Evolutionary conservation across 164 flowering plant genomes (phyloP), one percentile per base, ranked within the genome.

Genomic region (Tetrastigma voinierianum): DNA sequence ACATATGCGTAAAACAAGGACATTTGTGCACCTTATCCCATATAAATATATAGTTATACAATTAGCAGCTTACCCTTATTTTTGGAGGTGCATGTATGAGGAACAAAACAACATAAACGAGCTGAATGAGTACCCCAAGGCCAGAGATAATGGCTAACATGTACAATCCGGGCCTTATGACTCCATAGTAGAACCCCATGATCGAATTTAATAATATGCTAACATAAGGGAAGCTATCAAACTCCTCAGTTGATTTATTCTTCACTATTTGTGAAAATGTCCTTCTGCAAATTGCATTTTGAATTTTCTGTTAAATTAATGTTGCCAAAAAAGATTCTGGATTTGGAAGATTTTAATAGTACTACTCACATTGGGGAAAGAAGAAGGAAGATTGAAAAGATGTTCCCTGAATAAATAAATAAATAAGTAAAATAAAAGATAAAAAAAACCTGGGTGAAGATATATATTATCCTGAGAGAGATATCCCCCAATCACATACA

Each of bases 81-180:
- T n/a, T 67, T 14, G 69, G 54, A 16, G 86, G 74, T 2, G 89
- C 89, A 65, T 47, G 83, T 0, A 74, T 48, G 3, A 87, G 85
- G 65, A 87, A 87, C 16, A 85, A 47, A 14, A 64, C 17, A 16
- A 87, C 45, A 48, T 68, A 87, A 1, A 82, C 48, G 5, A 58
- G 54, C 69, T 85, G 83, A 1, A 72, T 70, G 2, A 82, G 53
- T 3, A 70, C 67, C 4, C 91, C 91, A 51, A 87, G 83, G 3
- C 84, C 84, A 70, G 85, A 85, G 8, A 85, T 70, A 19, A 89
- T 85, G 24, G 91, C 83, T 0, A 87, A 83, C 2, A 87, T 82
- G 5, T 71, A n/a, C 6, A 70, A 72, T 9, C 72, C 81, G 1
- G 91, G 83, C 71, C 75, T 83, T 18, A 46, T 69, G 6, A 80